Base-by-base conservation (phyloP, 83 land plant species). In the Larix sibirica region DNA sequence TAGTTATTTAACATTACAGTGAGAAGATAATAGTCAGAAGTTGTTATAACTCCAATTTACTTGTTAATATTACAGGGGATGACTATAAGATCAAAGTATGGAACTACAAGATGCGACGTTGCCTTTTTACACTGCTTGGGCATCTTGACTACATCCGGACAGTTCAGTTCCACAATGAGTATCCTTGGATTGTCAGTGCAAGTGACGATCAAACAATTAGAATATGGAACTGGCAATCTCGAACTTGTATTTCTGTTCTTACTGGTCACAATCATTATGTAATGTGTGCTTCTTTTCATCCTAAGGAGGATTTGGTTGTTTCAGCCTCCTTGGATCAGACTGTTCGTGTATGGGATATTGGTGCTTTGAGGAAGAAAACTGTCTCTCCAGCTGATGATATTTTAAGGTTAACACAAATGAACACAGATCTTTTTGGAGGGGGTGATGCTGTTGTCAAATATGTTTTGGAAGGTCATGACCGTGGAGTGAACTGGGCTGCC, bases 141-240 rank as follows among this genome's bases (percentile, higher is more conserved):
- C 95, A 93, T 79, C 89, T 91, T 63, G 95, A 93, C 69, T 91
- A 91, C 78, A 91, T 93, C 76, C 90, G 95, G 12, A 93, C 95
- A 1, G 95, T 93, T 28, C 90, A 93, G 60, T 93, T 93, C 70
- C 95, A 93, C 56, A 88, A 91, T 42, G 92, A 93, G 65, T 79
- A 82, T 71, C 95, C 95, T 6, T 93, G 95, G 95, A 90, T 93
- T 79, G 95, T 91, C 1, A 93, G 94, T 91, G 94, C 95, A 0
- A 93, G 94, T 88, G 95, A 93, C 66, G 95, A 93, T 85, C 95
- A 93, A 83, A 93, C 93, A 18, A 87, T 93, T 54, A 81, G 95
- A n/a, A 93, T 93, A 38, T 93, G 95, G 95, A 93, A 93, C 76
- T 93, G 95, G 95, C 94, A 93, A 70, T 91, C 95, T 10, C 84